A percentile compares a stretch with the other conserved stretches of the same genome.
These are phyloP conservation scores for Suhomyces choctaworum DNA, from an alignment of 1,139 yeast species.

Conservation along the genomic window DNA sequence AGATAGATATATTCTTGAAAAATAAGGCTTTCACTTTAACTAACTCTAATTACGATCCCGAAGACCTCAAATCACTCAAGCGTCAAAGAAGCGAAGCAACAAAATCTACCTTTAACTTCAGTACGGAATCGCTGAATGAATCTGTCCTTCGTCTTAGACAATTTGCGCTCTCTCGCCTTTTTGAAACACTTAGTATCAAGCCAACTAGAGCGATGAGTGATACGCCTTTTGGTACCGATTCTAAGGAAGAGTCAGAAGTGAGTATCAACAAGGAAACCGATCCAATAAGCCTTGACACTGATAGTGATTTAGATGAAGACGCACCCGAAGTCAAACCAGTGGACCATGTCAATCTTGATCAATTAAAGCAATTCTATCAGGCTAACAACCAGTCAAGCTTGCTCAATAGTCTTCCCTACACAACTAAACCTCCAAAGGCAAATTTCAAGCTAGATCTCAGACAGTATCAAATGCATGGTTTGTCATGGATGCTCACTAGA, in stretches of 20 bases:
- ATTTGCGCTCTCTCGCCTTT: constrained; percentile 55
- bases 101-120: constrained; percentile 23
- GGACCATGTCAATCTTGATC: constrained; percentile 63
- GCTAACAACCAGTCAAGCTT: constrained; percentile 59
- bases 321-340: constrained; percentile 25
- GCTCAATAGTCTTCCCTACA: constrained; percentile 56
- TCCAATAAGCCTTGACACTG: constrained; percentile 13
- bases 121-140: constrained; percentile 58
- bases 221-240: constrained; percentile 1
- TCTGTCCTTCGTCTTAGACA: constrained; percentile 54
- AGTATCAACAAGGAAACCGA: constrained; percentile 4
- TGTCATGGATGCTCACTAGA: constrained; percentile 77
- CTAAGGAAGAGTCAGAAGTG: neutral
- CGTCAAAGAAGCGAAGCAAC: constrained; percentile 17
- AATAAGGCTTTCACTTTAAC: constrained; percentile 45
- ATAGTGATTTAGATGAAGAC: constrained; percentile 16
- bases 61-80: constrained; percentile 8
- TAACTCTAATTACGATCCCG: constrained; percentile 8
- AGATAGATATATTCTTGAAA: constrained; percentile 60
- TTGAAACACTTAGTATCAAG: constrained; percentile 42
- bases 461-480: constrained; percentile 75
- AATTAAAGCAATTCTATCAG: constrained; percentile 71
- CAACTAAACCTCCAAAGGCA: constrained; percentile 54
- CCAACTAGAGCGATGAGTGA: constrained; percentile 15
- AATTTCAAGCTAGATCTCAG: constrained; percentile 60